A percentile compares a stretch with the other conserved stretches of the same genome.
Conservation (phyloP, 345 rosid genomes). For the Brassica incana region DNA sequence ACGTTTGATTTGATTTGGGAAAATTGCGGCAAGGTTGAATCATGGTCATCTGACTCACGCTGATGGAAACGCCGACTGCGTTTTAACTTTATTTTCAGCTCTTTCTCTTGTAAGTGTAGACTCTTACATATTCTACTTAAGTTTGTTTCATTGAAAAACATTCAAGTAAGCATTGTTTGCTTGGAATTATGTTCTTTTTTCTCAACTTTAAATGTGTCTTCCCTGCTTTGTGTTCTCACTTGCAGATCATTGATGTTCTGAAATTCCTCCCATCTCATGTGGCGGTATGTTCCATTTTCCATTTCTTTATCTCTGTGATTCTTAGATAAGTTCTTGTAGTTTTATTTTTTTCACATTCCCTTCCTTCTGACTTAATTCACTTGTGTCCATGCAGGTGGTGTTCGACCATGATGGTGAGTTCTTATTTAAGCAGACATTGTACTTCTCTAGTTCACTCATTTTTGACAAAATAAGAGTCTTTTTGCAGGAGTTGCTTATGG, state of each 20-base stretch:
- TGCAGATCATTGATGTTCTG: slow-evolving; percentile 89
- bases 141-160: neutral
- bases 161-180: neutral
- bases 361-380: neutral
- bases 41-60: slow-evolving; percentile 85
- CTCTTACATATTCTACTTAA: neutral
- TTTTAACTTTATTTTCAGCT: slow-evolving; percentile 81
- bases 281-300: slow-evolving; percentile 53
- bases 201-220: neutral
- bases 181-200: neutral
- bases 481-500: slow-evolving; percentile 92
- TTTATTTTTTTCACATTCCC: neutral
- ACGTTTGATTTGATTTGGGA: neutral
- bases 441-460: slow-evolving; percentile 1
- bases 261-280: slow-evolving; percentile 52
- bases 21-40: slow-evolving; percentile 67
- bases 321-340: too few relatives aligned
- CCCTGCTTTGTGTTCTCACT: slow-evolving; percentile 15
- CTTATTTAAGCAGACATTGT: slow-evolving; percentile 12
- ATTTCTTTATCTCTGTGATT: too few relatives aligned
- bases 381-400: neutral
- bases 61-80: slow-evolving; percentile 98
- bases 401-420: slow-evolving; percentile 94
- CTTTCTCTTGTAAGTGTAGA: slow-evolving; percentile 76
- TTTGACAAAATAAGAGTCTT: slow-evolving; percentile 55